Conservation (phyloP, 768 basidiomycete genomes). For the Daedalea quercina region DNA sequence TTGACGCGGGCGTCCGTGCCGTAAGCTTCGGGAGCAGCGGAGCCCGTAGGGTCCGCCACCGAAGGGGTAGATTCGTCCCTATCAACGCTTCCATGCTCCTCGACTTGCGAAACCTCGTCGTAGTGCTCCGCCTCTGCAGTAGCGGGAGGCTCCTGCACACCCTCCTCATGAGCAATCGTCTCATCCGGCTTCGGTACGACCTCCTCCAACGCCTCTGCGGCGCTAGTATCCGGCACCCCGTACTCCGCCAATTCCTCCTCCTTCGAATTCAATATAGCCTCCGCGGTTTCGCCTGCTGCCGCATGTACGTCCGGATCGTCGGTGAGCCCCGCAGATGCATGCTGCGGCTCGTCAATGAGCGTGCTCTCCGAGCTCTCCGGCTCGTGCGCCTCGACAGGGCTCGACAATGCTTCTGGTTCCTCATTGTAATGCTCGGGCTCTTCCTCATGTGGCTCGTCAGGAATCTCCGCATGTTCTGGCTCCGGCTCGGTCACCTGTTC, state of each 20-base stretch:
- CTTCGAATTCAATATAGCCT: slow-evolving; percentile 4
- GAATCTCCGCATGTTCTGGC: slow-evolving; percentile 17
- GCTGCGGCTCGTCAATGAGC: slow-evolving; percentile 14
- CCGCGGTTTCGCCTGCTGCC: slow-evolving; percentile 4
- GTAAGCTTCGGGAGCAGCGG: slow-evolving; percentile 5
- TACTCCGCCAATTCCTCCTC: slow-evolving; percentile 17
- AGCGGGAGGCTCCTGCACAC: slow-evolving; percentile 9
- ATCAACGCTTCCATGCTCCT: neutral
- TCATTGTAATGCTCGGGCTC: slow-evolving; percentile 10
- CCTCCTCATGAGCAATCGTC: slow-evolving; percentile 6
- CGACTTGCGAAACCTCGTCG: slow-evolving; percentile 1
- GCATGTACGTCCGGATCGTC: slow-evolving; percentile 20
- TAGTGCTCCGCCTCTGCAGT: slow-evolving; percentile 7
- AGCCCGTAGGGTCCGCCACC: neutral
- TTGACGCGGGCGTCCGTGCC: slow-evolving; percentile 17
- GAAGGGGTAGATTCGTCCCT: neutral
- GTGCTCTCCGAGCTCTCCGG: slow-evolving; percentile 12
- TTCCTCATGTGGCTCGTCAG: slow-evolving; percentile 4
- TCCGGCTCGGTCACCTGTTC: slow-evolving; percentile 16
- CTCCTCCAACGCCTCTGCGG: slow-evolving; percentile 6
- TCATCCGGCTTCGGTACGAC: slow-evolving; percentile 3
- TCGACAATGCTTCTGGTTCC: slow-evolving; percentile 18
- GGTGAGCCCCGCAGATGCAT: slow-evolving; percentile 1
- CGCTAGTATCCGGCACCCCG: slow-evolving; percentile 8
- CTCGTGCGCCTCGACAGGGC: slow-evolving; percentile 12